Percentiles rank a stretch among this genome's conserved stretches.
phyloP scores from a whole-genome alignment of 305 asterid genomes.

The Caryopteris hybrid region DNA sequence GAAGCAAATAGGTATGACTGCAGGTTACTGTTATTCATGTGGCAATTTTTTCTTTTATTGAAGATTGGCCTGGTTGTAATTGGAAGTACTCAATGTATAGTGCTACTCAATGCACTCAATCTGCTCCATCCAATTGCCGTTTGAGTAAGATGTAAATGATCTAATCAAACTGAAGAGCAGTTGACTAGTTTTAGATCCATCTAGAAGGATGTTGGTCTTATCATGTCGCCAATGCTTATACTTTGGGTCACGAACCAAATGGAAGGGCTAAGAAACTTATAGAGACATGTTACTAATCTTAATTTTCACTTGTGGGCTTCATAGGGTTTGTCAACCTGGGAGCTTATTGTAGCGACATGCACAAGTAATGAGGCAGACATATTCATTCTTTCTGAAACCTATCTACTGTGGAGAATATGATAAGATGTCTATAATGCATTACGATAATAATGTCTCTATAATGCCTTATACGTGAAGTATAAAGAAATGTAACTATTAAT shows the following conservation, averaged over 20 bases:
- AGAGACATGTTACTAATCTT: too few species aligned
- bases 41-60: not conserved
- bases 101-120: too few species aligned
- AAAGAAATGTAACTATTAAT: not conserved
- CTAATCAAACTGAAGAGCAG: not conserved
- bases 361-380: too few species aligned
- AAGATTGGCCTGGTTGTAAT: not conserved
- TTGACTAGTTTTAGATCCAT: not conserved
- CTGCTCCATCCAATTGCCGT: not conserved
- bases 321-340: too few species aligned
- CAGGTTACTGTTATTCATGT: not conserved
- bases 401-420: too few species aligned
- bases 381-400: too few species aligned
- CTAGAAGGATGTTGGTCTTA: not conserved
- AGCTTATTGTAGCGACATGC: too few species aligned
- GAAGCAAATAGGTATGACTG: conserved; percentile 73
- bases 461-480: too few species aligned
- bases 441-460: too few species aligned
- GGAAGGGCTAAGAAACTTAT: not conserved
- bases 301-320: too few species aligned
- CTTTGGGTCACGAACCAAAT: not conserved
- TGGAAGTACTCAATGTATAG: too few species aligned
- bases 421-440: too few species aligned
- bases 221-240: not conserved
- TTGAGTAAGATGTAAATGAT: not conserved